Base-by-base conservation (phyloP, 768 basidiomycete species). In the Mycena chlorophos region DNA sequence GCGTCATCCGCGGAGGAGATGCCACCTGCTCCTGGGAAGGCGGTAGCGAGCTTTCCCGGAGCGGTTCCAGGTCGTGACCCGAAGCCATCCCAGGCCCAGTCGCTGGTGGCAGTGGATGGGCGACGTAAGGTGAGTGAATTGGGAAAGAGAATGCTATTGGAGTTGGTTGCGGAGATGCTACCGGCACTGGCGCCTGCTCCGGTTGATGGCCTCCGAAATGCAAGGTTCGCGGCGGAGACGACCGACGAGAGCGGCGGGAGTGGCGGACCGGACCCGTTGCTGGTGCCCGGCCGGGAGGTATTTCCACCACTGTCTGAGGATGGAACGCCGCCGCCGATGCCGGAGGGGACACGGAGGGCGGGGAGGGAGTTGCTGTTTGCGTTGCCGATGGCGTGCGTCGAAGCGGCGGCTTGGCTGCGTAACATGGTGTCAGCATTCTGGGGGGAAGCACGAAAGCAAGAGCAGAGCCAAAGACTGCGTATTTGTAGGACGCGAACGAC, bases 161-260 rank as follows among this genome's bases (percentile, higher is more conserved):
- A 23, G 58, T 34, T 63, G 61, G 48, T 68, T 70, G 57, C 71
- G 66, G 47, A 57, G 63, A 34, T 60, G 66, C 69, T 64, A 51
- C 65, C 68, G 42, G 72, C 74, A 67, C 65, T 68, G 69, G 58
- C 70, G 66, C 13, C 39, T 46, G 45, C 25, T 22, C 45, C 45
- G 5, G 45, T 27, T 23, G 45, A 46, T 46, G 45, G 20, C 45
- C 45, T 8, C 22, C 45, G 45, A 46, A 46, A 46, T 46, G 45
- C n/a, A 84, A 86, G 75, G 69, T 85, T 76, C 68, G 60, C 25
- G 26, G 84, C 76, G 86, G 86, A 78, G 87, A 89, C 79, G 85
- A 89, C 78, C 72, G 83, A 77, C 75, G 84, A 68, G 86, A 88
- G 83, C 53, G 86, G 85, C 61, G 86, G 86, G 84, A 88, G 85